Evolutionary conservation across 345 rosid genomes (phyloP).

Genomic region (Sisymbrium irio): DNA sequence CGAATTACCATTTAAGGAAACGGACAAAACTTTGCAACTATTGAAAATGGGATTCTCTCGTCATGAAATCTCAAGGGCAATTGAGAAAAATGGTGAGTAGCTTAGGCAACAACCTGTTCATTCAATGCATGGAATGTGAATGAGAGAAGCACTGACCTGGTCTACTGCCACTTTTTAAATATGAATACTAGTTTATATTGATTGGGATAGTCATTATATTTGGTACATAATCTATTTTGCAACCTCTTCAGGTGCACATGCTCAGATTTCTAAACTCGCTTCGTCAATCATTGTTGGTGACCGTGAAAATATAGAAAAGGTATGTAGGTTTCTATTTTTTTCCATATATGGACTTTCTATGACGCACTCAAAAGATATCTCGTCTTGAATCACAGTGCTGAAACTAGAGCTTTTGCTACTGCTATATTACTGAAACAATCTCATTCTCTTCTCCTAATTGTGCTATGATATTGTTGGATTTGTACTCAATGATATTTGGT

Average conservation of each 20-base stretch:
- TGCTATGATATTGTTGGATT: neutral
- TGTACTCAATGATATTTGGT: slow-evolving; percentile 7
- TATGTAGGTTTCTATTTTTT: neutral
- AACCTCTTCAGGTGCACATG: slow-evolving; percentile 56
- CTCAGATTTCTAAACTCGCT: slow-evolving; percentile 67
- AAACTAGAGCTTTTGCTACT: neutral
- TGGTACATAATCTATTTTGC: neutral
- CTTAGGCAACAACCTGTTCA: slow-evolving; percentile 10
- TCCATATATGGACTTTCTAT: neutral
- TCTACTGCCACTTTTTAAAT: neutral
- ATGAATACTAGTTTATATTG: neutral
- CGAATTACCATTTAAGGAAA: slow-evolving; percentile 60
- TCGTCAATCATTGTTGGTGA: slow-evolving; percentile 59
- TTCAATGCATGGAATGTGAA: neutral
- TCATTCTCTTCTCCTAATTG: neutral
- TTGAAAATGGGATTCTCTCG: slow-evolving; percentile 90
- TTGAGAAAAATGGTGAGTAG: slow-evolving; percentile 73
- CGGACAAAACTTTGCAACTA: slow-evolving; percentile 75
- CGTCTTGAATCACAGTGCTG: neutral
- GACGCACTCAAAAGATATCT: neutral
- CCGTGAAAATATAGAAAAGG: slow-evolving; percentile 21
- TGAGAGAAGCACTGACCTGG: neutral
- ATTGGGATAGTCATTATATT: neutral
- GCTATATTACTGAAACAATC: neutral
- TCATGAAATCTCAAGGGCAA: slow-evolving; percentile 71